Evolutionary conservation across 331 rosid genomes (phyloP).

Genomic region (Acacia pycnantha): DNA sequence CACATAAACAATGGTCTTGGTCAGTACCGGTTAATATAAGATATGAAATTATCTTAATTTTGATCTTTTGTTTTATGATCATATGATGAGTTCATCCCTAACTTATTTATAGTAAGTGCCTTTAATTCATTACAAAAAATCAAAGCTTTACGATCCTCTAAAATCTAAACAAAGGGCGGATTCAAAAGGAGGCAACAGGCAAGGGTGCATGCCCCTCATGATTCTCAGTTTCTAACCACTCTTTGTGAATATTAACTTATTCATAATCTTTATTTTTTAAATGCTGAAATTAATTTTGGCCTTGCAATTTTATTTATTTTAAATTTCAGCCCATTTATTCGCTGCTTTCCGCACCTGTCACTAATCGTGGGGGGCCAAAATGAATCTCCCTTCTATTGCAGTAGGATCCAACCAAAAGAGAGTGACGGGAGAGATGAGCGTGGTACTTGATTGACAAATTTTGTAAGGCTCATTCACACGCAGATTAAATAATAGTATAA

Average conservation of each 20-base stretch:
- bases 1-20: no score
- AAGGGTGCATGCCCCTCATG: neutral
- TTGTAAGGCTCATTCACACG: neutral
- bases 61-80: neutral
- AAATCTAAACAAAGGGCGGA: neutral
- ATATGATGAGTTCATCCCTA: neutral
- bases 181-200: neutral
- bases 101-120: neutral
- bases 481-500: neutral
- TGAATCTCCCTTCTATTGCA: neutral
- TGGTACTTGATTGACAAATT: neutral
- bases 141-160: neutral
- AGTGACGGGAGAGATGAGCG: neutral
- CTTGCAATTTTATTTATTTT: neutral
- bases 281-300: neutral
- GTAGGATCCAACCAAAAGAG: neutral
- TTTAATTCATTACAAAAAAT: neutral
- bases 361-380: no score
- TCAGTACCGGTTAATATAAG: neutral
- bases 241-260: neutral
- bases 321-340: neutral
- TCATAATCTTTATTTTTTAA: neutral
- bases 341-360: neutral
- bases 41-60: neutral
- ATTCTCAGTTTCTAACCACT: neutral